Base-by-base conservation (phyloP, 116 monocot genomes). In the Phalaenopsis hybrid region DNA sequence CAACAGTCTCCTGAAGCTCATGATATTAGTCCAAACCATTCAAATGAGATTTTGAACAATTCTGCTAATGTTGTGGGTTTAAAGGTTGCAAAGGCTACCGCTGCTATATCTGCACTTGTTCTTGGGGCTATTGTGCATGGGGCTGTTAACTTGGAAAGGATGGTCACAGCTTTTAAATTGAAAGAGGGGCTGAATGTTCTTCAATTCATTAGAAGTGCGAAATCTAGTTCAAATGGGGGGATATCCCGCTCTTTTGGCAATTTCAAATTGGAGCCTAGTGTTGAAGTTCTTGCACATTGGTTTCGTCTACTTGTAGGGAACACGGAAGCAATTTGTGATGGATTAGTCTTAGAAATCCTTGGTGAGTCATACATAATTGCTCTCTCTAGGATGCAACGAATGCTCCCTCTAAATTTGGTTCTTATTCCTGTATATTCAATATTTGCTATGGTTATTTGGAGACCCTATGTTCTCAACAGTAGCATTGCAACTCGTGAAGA, bases 61-160 rank as follows among this genome's bases (percentile, higher is more conserved):
- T 85, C 92, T 57, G 41, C 84, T 33, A 97, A 92, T 77, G 28
- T 76, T 15, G 78, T 88, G 85, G 76, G 84, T 79, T 85, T 86
- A 80, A 95, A 87, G 77, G 75, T 86, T 83, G 81, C 87, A 70
- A 99, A 88, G 80, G 81, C 87, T 83, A 91, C 95, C 33, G 92
- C 99, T 9, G 90, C 92, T 80, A 90, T 99, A 44, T 99, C 99
- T 83, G 93, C 99, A 28, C 94, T 99, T 83, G 82, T 95, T 80
- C 45, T 99, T 85, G 95, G 95, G 58, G 86, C 85, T 76, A 84
- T 95, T 84, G 82, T 95, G 79, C 89, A 90, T 84, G 99, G 99
- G 44, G 86, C 90, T 33, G 77, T 79, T 78, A 95, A 78, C 79
- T 91, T 99, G 21, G 93, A 95, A 57, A 90, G 94, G 83, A 93